Conservation (phyloP, 306 rosid genomes). For the Rosa chinensis region DNA sequence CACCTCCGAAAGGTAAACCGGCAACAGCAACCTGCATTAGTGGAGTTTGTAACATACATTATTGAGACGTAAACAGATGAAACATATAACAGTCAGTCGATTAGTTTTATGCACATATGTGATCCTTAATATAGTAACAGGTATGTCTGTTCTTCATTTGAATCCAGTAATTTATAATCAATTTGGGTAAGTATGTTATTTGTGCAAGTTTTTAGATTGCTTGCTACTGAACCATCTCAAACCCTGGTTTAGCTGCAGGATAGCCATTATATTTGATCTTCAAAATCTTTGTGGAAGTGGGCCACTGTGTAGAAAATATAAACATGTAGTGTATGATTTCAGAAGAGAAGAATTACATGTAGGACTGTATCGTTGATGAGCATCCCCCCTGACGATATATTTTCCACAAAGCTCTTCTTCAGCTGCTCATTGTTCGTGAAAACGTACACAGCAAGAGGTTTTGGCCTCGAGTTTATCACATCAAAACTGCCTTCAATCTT, state of each 20-base stretch:
- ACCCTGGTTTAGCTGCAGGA: neutral
- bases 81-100: neutral
- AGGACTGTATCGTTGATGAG: constrained; percentile 68
- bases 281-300: neutral
- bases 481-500: constrained; percentile 55
- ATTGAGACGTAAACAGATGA: neutral
- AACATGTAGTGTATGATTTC: neutral
- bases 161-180: neutral
- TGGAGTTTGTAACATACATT: neutral
- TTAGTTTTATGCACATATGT: neutral
- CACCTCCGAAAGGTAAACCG: constrained; percentile 87
- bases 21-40: constrained; percentile 51
- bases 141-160: neutral
- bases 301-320: neutral
- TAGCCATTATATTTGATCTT: neutral
- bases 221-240: neutral
- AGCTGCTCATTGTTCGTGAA: constrained; percentile 70
- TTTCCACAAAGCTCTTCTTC: constrained; percentile 66
- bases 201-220: neutral
- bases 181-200: neutral
- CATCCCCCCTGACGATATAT: constrained; percentile 86
- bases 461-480: constrained; percentile 65
- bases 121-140: neutral
- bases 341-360: constrained; percentile 47
- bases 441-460: constrained; percentile 79